Conservation (phyloP, 371 early-diverging fungal genomes). For the Rhizopus stolonifer region DNA sequence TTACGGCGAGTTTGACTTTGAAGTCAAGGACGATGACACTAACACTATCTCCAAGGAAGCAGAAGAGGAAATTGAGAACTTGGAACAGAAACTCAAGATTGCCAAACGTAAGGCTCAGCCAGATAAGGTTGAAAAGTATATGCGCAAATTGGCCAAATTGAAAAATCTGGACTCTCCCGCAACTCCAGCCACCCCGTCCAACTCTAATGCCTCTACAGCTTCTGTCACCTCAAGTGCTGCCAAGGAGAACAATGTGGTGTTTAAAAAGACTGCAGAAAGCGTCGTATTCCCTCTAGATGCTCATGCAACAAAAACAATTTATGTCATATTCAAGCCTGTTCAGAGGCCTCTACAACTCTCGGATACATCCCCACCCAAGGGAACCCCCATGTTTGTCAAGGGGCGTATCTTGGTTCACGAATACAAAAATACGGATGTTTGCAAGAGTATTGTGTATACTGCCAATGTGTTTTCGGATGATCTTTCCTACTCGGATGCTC, state of each 20-base stretch:
- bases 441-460: slow-evolving; percentile 69
- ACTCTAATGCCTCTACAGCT: not conserved
- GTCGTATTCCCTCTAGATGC: slow-evolving; percentile 77
- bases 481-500: slow-evolving; percentile 32
- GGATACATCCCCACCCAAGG: not conserved
- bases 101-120: slow-evolving; percentile 87
- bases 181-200: slow-evolving; percentile 19
- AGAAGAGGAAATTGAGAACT: slow-evolving; percentile 92
- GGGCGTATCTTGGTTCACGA: slow-evolving; percentile 82
- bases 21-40: slow-evolving; percentile 63
- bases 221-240: not conserved
- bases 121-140: slow-evolving; percentile 88
- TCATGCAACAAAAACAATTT: slow-evolving; percentile 68
- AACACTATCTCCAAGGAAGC: slow-evolving; percentile 74
- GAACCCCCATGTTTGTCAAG: slow-evolving; percentile 21
- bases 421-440: slow-evolving; percentile 87
- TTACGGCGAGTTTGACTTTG: slow-evolving; percentile 68
- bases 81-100: slow-evolving; percentile 97
- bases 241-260: slow-evolving; percentile 42
- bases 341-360: slow-evolving; percentile 30
- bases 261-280: slow-evolving; percentile 68
- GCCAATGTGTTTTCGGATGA: slow-evolving; percentile 52
- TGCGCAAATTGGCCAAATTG: slow-evolving; percentile 70
- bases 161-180: slow-evolving; percentile 33
- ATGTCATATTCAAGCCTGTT: slow-evolving; percentile 57